Evolutionary conservation across 331 rosid genomes (phyloP).

Genomic region (Erythrophleum ivorense): DNA sequence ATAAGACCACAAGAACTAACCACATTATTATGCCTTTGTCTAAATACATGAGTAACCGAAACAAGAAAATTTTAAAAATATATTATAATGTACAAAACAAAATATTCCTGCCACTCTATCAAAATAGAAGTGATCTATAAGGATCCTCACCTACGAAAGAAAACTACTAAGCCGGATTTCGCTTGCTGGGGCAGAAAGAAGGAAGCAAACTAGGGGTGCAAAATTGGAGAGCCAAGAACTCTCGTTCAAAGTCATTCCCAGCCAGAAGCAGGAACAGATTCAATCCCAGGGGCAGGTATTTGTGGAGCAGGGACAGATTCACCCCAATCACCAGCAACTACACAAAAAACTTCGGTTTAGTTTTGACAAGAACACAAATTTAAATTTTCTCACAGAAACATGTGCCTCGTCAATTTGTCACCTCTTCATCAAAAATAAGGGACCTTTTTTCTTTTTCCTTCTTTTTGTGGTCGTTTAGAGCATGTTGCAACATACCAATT

Average conservation of each 20-base stretch:
- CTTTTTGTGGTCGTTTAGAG: neutral
- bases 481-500: neutral
- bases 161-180: neutral
- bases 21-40: neutral
- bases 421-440: neutral
- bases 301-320: conserved; percentile 41
- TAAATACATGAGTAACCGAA: neutral
- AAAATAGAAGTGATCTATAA: neutral
- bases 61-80: neutral
- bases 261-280: neutral
- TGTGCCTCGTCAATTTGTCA: neutral
- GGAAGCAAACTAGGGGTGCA: neutral
- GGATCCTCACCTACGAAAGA: neutral
- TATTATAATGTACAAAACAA: neutral
- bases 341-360: conserved; percentile 22
- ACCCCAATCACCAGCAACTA: conserved; percentile 56
- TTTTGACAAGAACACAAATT: neutral
- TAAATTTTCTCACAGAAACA: neutral
- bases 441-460: neutral
- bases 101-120: conserved; percentile 4
- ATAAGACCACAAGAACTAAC: neutral
- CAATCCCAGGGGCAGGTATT: neutral
- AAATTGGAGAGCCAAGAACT: neutral
- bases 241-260: conserved; percentile 39
- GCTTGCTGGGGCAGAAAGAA: neutral